Conservation (phyloP, 345 rosid genomes). For the Brassica rapa region DNA sequence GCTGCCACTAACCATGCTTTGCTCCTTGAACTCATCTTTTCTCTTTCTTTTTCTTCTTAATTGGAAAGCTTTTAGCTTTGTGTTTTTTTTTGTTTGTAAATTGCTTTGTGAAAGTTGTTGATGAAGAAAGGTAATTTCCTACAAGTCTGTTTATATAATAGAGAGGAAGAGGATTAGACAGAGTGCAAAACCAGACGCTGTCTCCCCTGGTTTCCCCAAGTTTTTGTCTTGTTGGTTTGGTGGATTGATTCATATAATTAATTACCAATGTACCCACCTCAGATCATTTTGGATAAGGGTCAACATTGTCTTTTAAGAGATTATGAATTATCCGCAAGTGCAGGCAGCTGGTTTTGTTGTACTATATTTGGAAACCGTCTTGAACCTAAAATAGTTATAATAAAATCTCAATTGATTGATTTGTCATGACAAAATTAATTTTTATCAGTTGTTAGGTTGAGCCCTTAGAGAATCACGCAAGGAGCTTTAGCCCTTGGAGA, state of each 20-base stretch:
- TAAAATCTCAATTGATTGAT: neutral
- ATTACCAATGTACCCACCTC: neutral
- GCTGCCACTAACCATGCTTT: conserved; percentile 57
- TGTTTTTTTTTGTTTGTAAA: neutral
- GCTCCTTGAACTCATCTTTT: conserved; percentile 37
- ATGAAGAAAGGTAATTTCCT: neutral
- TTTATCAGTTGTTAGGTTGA: neutral
- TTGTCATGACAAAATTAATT: too few relatives aligned
- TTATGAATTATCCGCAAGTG: neutral
- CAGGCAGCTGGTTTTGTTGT: neutral
- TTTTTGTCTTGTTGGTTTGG: neutral
- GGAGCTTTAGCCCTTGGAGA: too few relatives aligned
- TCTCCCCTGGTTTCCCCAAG: conserved; percentile 13
- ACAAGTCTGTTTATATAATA: neutral
- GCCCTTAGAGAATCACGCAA: too few relatives aligned
- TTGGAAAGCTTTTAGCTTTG: neutral
- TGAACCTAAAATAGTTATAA: neutral
- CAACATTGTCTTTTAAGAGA: neutral
- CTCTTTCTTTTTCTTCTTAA: neutral
- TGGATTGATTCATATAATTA: neutral
- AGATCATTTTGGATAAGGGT: neutral
- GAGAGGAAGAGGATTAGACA: neutral
- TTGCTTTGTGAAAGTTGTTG: neutral
- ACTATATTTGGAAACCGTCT: neutral
- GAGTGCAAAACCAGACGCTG: conserved; percentile 15